phyloP scores from a whole-genome alignment of 495 filamentous ascomycete species.

The Cudoniella acicularis region DNA sequence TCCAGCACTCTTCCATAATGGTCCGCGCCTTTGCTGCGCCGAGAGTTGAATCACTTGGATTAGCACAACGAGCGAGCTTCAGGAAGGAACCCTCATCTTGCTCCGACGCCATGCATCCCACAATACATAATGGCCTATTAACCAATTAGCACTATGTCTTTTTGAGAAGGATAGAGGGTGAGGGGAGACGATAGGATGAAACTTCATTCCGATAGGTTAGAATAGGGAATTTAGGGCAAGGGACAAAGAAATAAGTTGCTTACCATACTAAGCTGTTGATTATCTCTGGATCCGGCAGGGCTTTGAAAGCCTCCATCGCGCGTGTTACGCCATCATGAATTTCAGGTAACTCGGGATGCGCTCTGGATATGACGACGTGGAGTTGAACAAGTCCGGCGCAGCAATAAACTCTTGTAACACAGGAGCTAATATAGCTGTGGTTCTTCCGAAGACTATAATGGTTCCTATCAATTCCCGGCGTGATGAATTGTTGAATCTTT shows the following conservation, averaged over 20 bases:
- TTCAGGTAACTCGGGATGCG: constrained; percentile 8
- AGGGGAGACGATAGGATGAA: no score
- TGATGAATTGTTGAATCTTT: background rate
- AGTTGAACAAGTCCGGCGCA: constrained; percentile 10
- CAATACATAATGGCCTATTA: constrained; percentile 16
- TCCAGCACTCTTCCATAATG: constrained; percentile 19
- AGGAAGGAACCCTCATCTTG: constrained; percentile 3
- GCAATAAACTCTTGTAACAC: background rate
- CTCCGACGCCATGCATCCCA: constrained; percentile 14
- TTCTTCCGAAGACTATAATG: background rate
- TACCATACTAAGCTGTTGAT: constrained; percentile 11
- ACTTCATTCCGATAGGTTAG: no score
- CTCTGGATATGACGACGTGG: constrained; percentile 5
- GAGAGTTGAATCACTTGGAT: background rate
- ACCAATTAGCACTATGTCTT: no score
- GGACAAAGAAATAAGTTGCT: no score
- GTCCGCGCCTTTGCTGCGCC: constrained; percentile 2
- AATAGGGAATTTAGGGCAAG: no score
- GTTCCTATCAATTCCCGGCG: background rate
- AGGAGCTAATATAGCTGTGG: background rate
- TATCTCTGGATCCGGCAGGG: background rate
- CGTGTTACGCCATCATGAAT: constrained; percentile 2
- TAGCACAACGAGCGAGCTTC: background rate
- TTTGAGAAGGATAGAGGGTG: no score
- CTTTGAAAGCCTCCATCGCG: constrained; percentile 3